These are phyloP conservation scores for Houttuynia cordata DNA, from an alignment of 164 flowering plant genomes.

Conservation along the genomic window DNA sequence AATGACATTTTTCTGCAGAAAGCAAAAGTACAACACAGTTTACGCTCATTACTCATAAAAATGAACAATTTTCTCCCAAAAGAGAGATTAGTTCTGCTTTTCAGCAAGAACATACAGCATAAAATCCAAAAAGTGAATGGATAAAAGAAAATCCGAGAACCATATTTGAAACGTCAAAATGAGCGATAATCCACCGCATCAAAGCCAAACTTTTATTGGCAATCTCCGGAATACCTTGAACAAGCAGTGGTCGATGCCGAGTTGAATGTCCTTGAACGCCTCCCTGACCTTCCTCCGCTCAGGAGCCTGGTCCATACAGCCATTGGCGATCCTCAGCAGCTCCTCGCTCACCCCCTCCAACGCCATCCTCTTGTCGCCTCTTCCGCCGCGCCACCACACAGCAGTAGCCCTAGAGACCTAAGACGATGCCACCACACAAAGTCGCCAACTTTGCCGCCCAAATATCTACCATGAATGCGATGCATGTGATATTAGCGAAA, in stretches of 20 bases:
- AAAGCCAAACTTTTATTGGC: too few relatives aligned
- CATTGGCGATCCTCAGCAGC: constrained; percentile 39
- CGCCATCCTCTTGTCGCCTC: constrained; percentile 6
- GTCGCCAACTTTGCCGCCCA: background rate
- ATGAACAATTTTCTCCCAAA: too few relatives aligned
- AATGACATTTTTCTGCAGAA: too few relatives aligned
- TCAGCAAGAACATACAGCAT: too few relatives aligned
- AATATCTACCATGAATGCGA: background rate
- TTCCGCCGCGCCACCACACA: background rate
- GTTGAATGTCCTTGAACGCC: constrained; percentile 73
- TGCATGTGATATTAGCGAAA: too few relatives aligned
- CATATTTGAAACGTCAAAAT: background rate
- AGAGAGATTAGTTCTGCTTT: too few relatives aligned
- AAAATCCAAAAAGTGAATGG: too few relatives aligned
- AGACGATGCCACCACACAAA: background rate
- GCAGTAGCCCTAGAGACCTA: background rate
- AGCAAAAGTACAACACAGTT: too few relatives aligned
- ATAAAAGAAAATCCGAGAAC: background rate
- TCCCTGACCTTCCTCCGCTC: constrained; percentile 67
- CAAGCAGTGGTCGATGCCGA: constrained; percentile 67
- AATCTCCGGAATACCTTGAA: constrained; percentile 40
- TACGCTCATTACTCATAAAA: too few relatives aligned
- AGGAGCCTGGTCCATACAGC: constrained; percentile 51
- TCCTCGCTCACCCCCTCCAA: constrained; percentile 35
- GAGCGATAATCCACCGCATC: background rate